Evolutionary conservation across 768 basidiomycete genomes (phyloP).

Genomic region (Serendipita sp.): DNA sequence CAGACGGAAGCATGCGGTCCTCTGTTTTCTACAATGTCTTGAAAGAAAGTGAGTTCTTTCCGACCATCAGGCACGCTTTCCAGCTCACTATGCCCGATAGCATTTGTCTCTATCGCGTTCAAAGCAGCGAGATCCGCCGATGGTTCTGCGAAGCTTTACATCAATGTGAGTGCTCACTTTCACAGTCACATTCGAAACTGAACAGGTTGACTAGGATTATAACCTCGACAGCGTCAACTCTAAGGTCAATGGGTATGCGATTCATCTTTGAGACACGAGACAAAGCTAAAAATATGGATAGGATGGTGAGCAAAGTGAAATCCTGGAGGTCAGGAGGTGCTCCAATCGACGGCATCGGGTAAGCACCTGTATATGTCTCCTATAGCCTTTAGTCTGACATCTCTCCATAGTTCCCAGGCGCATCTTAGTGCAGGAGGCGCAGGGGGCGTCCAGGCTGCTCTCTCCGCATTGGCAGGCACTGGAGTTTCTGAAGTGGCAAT

Average conservation of each 20-base stretch:
- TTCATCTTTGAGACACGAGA: too few species aligned
- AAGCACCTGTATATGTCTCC: not conserved
- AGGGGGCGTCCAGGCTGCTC: slow-evolving; percentile 27
- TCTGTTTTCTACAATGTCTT: slow-evolving; percentile 1
- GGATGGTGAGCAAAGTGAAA: not conserved
- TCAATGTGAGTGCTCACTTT: not conserved
- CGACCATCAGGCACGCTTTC: not conserved
- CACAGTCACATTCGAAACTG: not conserved
- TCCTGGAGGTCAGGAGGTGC: not conserved
- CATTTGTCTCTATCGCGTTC: not conserved
- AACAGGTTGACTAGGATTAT: not conserved
- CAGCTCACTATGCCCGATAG: not conserved
- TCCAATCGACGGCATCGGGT: slow-evolving; percentile 1
- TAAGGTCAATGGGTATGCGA: too few species aligned
- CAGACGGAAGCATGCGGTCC: not conserved
- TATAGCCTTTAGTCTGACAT: not conserved
- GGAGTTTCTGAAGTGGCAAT: slow-evolving; percentile 30
- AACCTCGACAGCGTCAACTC: not conserved
- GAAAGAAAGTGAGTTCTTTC: not conserved
- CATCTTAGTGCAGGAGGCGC: slow-evolving; percentile 21
- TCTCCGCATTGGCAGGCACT: slow-evolving; percentile 27
- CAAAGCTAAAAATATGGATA: not conserved
- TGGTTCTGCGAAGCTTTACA: not conserved
- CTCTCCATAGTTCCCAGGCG: not conserved
- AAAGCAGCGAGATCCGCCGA: not conserved